Evolutionary conservation across 139 green algal species (phyloP).

Genomic region (Microglena sp.): DNA sequence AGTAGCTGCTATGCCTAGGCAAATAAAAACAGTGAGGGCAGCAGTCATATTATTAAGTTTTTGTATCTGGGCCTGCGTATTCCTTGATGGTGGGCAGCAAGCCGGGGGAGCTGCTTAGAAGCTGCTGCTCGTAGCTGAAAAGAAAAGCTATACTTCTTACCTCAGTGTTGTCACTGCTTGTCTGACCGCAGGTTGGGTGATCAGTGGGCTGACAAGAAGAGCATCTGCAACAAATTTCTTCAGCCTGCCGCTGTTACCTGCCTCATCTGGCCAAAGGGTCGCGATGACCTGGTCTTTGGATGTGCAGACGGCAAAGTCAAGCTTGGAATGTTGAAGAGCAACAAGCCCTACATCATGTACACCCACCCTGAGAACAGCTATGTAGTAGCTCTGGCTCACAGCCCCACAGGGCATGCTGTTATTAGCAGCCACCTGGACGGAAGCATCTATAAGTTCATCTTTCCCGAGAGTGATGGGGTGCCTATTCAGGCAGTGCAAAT

Average conservation of each 20-base stretch:
- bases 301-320: constrained; percentile 64
- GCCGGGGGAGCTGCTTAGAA: no score
- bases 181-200: constrained; percentile 29
- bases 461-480: constrained; percentile 41
- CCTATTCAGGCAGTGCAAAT: constrained; percentile 28
- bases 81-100: no score
- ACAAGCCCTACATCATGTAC: constrained; percentile 69
- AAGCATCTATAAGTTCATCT: constrained; percentile 59
- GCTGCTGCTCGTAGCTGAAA: no score
- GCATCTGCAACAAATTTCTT: constrained; percentile 82
- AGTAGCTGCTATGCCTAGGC: no score
- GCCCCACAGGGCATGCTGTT: constrained; percentile 45
- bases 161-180: no score
- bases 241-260: constrained; percentile 44
- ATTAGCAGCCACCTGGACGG: constrained; percentile 62
- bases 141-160: no score
- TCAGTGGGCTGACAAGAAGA: constrained; percentile 75
- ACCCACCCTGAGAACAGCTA: constrained; percentile 49
- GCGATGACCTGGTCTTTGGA: constrained; percentile 64
- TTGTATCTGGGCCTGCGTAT: no score
- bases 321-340: constrained; percentile 54
- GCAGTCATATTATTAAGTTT: no score
- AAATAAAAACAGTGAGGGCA: no score
- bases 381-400: constrained; percentile 50
- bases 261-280: constrained; percentile 50